Percentiles rank a stretch among this genome's conserved stretches.
Conservation (phyloP, 2,329 filamentous ascomycete genomes). For the Orbilia oligospora region DNA sequence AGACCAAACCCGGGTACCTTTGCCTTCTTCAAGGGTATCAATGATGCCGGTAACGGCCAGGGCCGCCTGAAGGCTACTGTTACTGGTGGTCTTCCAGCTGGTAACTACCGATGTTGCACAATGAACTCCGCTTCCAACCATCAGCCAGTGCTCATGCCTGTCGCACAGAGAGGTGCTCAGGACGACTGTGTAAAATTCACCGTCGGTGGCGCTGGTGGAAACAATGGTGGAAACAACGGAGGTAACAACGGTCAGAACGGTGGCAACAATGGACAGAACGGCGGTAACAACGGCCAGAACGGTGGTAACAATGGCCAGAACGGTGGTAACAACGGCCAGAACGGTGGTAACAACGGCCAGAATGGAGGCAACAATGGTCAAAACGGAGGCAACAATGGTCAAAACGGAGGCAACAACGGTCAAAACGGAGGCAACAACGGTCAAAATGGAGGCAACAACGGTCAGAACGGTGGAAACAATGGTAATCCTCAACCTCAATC, state of each 20-base stretch:
- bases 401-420: constrained; percentile 21
- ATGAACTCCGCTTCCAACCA: constrained; percentile 72
- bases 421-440: constrained; percentile 30
- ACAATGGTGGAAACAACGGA: constrained; percentile 32
- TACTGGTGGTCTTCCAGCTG: constrained; percentile 69
- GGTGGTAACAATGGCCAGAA: constrained; percentile 14
- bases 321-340: constrained; percentile 21
- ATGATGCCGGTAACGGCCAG: constrained; percentile 70
- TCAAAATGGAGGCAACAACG: constrained; percentile 25
- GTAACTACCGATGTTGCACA: constrained; percentile 71
- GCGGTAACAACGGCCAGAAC: constrained; percentile 13
- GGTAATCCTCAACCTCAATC: constrained; percentile 33
- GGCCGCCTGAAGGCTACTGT: constrained; percentile 70
- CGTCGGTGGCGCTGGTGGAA: constrained; percentile 64
- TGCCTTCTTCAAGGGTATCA: constrained; percentile 74
- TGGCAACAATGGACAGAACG: constrained; percentile 26
- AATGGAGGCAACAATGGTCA: constrained; percentile 26
- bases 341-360: constrained; percentile 19
- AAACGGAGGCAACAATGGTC: constrained; percentile 25
- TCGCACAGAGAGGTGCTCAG: constrained; percentile 72
- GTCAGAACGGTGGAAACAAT: constrained; percentile 29
- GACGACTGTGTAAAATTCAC: constrained; percentile 72
- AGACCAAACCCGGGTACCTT: constrained; percentile 67
- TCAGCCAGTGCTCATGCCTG: constrained; percentile 74
- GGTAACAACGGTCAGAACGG: constrained; percentile 33